Conservation (phyloP, 768 basidiomycete genomes). For the Pisolithus marmoratus region DNA sequence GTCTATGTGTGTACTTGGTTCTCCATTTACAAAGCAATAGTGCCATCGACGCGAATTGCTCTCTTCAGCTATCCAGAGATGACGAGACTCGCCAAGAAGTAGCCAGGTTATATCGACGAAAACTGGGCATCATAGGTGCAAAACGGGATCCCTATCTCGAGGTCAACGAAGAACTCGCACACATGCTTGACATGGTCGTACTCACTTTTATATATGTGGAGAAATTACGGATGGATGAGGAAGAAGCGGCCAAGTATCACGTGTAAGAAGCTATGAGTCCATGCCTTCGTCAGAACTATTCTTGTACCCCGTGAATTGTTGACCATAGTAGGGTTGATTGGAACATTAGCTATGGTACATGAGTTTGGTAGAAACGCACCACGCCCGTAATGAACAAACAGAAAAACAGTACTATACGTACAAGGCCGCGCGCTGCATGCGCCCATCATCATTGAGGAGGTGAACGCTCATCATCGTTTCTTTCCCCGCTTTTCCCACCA, state of each 20-base stretch:
- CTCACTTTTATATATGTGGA: slow-evolving; percentile 27
- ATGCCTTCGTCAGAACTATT: no score
- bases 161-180: slow-evolving; percentile 8
- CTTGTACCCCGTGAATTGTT: background rate
- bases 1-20: background rate
- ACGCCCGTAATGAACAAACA: background rate
- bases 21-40: background rate
- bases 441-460: background rate
- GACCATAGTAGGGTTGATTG: background rate
- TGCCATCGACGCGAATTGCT: background rate
- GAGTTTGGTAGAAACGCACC: no score
- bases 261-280: background rate
- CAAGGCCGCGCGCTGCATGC: background rate
- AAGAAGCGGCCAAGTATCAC: background rate
- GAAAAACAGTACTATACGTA: background rate
- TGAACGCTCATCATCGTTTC: background rate
- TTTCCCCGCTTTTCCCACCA: background rate
- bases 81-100: background rate
- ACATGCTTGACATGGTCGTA: slow-evolving; percentile 25
- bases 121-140: slow-evolving; percentile 1
- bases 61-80: background rate
- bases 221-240: slow-evolving; percentile 16
- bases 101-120: slow-evolving; percentile 3
- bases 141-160: slow-evolving; percentile 2
- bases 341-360: no score